Conservation (phyloP, 2,329 filamentous ascomycete genomes). For the Dryadomyces quercivorus region DNA sequence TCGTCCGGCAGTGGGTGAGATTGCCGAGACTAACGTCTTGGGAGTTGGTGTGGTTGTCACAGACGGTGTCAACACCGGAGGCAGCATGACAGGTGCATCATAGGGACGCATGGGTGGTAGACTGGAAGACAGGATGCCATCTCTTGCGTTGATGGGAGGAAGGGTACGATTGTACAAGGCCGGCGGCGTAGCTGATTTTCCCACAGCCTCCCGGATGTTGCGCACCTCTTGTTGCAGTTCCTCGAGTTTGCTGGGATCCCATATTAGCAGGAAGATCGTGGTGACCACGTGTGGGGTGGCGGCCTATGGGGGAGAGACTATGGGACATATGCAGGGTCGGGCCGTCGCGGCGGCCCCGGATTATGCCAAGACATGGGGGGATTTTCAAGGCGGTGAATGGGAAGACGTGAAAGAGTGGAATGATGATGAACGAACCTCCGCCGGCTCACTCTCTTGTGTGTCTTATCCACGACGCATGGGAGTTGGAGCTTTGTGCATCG, state of each 20-base stretch:
- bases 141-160: constrained; percentile 10
- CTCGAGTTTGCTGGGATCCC: constrained; percentile 37
- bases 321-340: neutral
- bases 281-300: neutral
- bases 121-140: constrained; percentile 8
- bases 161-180: constrained; percentile 12
- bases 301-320: neutral
- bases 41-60: constrained; percentile 12
- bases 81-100: constrained; percentile 10
- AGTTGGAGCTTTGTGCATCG: constrained; percentile 13
- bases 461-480: constrained; percentile 13
- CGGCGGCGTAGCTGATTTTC: constrained; percentile 12
- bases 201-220: constrained; percentile 40
- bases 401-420: neutral
- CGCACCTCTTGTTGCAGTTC: constrained; percentile 41
- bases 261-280: constrained; percentile 2
- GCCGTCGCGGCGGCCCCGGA: neutral
- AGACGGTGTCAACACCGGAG: constrained; percentile 11
- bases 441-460: constrained; percentile 13
- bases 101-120: constrained; percentile 12
- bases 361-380: neutral
- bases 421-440: constrained; percentile 9
- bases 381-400: neutral
- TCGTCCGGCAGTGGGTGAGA: neutral
- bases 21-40: constrained; percentile 5